These are phyloP conservation scores for Metschnikowia sp. DNA, from an alignment of 805 yeast genomes.

Conservation along the genomic window DNA sequence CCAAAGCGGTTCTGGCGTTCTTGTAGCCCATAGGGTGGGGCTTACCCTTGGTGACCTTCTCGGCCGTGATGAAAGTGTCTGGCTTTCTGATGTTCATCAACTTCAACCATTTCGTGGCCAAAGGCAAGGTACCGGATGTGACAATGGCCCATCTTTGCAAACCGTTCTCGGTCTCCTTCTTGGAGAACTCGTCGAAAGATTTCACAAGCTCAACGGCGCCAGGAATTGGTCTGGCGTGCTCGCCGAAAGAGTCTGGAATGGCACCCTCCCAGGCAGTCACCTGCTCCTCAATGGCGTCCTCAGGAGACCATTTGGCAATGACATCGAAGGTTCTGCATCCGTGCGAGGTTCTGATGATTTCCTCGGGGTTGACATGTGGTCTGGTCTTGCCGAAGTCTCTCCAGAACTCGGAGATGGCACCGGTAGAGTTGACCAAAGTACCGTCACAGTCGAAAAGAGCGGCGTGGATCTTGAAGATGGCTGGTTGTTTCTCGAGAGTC, in stretches of 20 bases:
- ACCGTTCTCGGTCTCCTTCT: slow-evolving; percentile 37
- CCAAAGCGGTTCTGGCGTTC: slow-evolving; percentile 49
- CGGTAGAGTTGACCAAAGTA: slow-evolving; percentile 78
- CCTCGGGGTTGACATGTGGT: slow-evolving; percentile 65
- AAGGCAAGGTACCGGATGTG: slow-evolving; percentile 73
- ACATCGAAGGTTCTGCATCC: slow-evolving; percentile 84
- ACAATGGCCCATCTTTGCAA: slow-evolving; percentile 78
- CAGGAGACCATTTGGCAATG: slow-evolving; percentile 70
- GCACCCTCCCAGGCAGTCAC: slow-evolving; percentile 64
- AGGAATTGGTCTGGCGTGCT: slow-evolving; percentile 68
- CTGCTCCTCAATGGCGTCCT: slow-evolving; percentile 62
- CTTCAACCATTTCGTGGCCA: slow-evolving; percentile 78
- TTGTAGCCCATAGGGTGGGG: slow-evolving; percentile 85
- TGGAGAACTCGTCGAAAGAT: slow-evolving; percentile 48
- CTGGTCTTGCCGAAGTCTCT: slow-evolving; percentile 63
- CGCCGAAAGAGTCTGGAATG: slow-evolving; percentile 70
- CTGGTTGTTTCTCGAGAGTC: slow-evolving; percentile 35
- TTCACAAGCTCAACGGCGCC: slow-evolving; percentile 68
- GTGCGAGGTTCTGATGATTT: slow-evolving; percentile 71
- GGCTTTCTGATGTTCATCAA: slow-evolving; percentile 62
- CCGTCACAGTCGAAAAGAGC: slow-evolving; percentile 84
- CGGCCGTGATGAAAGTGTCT: slow-evolving; percentile 76
- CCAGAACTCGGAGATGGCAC: slow-evolving; percentile 83
- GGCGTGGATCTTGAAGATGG: slow-evolving; percentile 41
- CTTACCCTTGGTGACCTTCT: slow-evolving; percentile 74